Evolutionary conservation across 306 rosid genomes (phyloP).

Genomic region (Vigna mungo): DNA sequence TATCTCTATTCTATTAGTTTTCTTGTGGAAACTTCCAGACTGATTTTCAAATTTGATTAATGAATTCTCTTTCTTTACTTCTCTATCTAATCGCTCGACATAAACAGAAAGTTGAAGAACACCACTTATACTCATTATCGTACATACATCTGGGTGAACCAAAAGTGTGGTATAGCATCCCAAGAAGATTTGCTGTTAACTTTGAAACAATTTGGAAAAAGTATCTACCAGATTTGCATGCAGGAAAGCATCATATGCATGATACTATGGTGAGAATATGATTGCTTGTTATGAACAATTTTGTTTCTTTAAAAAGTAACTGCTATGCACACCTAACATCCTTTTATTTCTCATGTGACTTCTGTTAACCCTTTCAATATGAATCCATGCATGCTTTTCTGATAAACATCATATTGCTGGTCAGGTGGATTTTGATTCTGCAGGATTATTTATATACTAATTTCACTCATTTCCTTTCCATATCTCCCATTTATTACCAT

Average conservation of each 20-base stretch:
- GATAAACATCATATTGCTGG: conserved; percentile 29
- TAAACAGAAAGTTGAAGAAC: conserved; percentile 84
- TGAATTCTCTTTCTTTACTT: conserved; percentile 10
- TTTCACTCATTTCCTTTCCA: conserved; percentile 29
- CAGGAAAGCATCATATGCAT: conserved; percentile 45
- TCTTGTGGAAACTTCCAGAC: conserved; percentile 15
- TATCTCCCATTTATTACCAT: conserved; percentile 4
- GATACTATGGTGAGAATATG: conserved; percentile 65
- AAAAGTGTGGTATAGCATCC: conserved; percentile 78
- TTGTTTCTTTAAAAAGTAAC: conserved; percentile 20
- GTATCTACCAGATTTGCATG: conserved; percentile 47
- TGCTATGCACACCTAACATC: conserved; percentile 12
- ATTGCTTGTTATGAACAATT: conserved; percentile 28
- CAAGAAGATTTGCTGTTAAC: conserved; percentile 56
- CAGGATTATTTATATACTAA: conserved; percentile 23
- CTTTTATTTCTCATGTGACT: conserved; percentile 19
- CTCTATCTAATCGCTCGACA: conserved; percentile 16
- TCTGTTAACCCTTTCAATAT: conserved; percentile 36
- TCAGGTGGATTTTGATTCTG: conserved; percentile 21
- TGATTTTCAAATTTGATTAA: conserved; percentile 7
- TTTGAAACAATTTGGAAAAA: conserved; percentile 61
- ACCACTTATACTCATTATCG: conserved; percentile 68
- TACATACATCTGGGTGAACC: conserved; percentile 86
- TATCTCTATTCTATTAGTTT: conserved; percentile 17
- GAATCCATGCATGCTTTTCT: conserved; percentile 26